A percentile compares a stretch with the other conserved stretches of the same genome.
Conservation (phyloP, 805 yeast genomes). For the Metschnikowia kunwiensis region DNA sequence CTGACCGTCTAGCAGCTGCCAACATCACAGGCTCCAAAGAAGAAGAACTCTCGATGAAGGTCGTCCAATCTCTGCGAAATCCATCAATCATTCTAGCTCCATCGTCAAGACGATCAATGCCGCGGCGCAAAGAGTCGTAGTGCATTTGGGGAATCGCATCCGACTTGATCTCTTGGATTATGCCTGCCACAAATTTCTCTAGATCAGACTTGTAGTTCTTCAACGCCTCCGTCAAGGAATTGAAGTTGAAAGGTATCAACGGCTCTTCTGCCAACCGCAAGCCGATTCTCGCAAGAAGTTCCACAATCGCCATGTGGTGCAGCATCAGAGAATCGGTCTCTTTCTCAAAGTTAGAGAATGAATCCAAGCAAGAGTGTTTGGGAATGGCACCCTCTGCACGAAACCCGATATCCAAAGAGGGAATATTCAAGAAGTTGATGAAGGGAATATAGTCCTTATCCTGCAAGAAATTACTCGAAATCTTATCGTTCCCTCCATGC, state of each 20-base stretch:
- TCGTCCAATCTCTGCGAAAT: constrained; percentile 65
- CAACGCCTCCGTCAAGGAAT: constrained; percentile 43
- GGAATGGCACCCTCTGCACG: constrained; percentile 35
- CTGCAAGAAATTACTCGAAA: constrained; percentile 34
- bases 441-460: constrained; percentile 71
- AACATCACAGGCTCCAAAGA: constrained; percentile 73
- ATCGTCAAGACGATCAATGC: constrained; percentile 26
- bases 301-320: constrained; percentile 54
- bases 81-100: constrained; percentile 45
- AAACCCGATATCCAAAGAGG: constrained; percentile 61
- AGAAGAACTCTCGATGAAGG: constrained; percentile 31
- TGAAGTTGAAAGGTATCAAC: constrained; percentile 64
- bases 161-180: not conserved
- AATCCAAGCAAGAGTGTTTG: constrained; percentile 59
- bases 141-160: constrained; percentile 20
- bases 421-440: constrained; percentile 60
- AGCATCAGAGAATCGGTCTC: constrained; percentile 55
- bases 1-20: constrained; percentile 70
- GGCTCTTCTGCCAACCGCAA: constrained; percentile 74
- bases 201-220: constrained; percentile 47
- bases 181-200: constrained; percentile 31
- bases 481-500: constrained; percentile 22
- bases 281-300: constrained; percentile 50
- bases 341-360: constrained; percentile 51
- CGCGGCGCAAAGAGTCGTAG: constrained; percentile 24